A percentile compares a stretch with the other conserved stretches of the same genome.
These are phyloP conservation scores for Vigna unguiculata DNA, from an alignment of 306 rosid genomes.

Conservation along the genomic window DNA sequence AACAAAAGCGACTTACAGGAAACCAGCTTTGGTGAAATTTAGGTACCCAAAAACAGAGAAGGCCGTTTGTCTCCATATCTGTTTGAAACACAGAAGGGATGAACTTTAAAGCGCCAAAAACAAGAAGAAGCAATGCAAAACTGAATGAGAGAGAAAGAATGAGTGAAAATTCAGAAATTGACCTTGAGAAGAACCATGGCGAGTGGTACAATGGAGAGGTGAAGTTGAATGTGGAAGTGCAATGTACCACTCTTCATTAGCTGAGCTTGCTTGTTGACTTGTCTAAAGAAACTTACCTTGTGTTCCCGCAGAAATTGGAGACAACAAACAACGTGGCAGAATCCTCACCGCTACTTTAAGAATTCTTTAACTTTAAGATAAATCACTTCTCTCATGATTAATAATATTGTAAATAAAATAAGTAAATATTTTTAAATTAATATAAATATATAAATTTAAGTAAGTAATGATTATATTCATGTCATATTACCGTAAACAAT, in stretches of 20 bases:
- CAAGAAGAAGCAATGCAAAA: not conserved
- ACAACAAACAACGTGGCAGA: conserved; percentile 5
- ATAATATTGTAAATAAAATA: no score
- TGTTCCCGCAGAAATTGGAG: not conserved
- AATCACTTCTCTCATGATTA: no score
- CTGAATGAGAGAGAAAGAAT: not conserved
- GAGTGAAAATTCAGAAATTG: not conserved
- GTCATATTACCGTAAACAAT: no score
- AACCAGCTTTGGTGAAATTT: conserved; percentile 89
- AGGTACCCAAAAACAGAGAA: conserved; percentile 82
- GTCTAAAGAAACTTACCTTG: not conserved
- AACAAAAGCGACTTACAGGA: conserved; percentile 55
- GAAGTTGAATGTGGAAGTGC: conserved; percentile 37
- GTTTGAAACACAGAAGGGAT: conserved; percentile 7
- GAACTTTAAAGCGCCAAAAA: not conserved
- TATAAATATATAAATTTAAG: no score
- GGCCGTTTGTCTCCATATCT: conserved; percentile 86
- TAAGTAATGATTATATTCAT: no score
- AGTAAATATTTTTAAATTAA: no score
- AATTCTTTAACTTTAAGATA: no score
- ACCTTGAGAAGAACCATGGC: conserved; percentile 84
- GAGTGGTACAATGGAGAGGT: conserved; percentile 46
- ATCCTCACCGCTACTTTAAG: not conserved
- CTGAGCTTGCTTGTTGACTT: not conserved
- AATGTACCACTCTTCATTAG: conserved; percentile 30